A percentile compares a stretch with the other conserved stretches of the same genome.
These are phyloP conservation scores for Agrocybe chaxingu DNA, from an alignment of 768 basidiomycete genomes.

Conservation along the genomic window DNA sequence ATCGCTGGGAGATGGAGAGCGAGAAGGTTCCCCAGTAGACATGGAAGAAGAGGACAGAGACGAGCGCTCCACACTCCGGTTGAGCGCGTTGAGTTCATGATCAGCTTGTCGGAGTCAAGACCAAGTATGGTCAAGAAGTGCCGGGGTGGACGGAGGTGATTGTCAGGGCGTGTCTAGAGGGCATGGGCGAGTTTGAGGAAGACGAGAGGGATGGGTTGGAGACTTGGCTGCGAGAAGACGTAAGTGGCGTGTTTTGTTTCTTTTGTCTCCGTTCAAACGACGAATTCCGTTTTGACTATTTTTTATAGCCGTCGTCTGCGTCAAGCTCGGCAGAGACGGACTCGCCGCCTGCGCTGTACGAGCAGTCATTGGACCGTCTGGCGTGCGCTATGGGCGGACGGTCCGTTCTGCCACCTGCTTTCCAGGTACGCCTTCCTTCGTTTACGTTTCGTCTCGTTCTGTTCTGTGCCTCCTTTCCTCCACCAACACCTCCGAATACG, in stretches of 20 bases:
- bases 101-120: slow-evolving; percentile 73
- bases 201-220: slow-evolving; percentile 41
- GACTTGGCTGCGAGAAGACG: slow-evolving; percentile 73
- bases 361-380: slow-evolving; percentile 79
- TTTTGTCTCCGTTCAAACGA: background rate
- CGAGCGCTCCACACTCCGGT: slow-evolving; percentile 65
- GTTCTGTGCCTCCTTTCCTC: background rate
- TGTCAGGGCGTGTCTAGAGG: slow-evolving; percentile 76
- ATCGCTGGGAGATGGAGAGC: slow-evolving; percentile 30
- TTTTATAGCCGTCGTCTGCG: slow-evolving; percentile 54
- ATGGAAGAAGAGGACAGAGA: slow-evolving; percentile 52
- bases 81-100: slow-evolving; percentile 78
- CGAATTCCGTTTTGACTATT: slow-evolving; percentile 1
- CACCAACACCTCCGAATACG: background rate
- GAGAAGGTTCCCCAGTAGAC: slow-evolving; percentile 24
- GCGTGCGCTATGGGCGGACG: slow-evolving; percentile 80
- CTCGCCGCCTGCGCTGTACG: slow-evolving; percentile 70
- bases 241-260: slow-evolving; percentile 32
- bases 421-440: slow-evolving; percentile 38
- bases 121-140: slow-evolving; percentile 67
- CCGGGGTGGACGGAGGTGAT: slow-evolving; percentile 69
- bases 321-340: slow-evolving; percentile 59
- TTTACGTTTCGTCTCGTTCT: background rate
- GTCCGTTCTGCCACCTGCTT: slow-evolving; percentile 73
- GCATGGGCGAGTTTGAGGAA: slow-evolving; percentile 76